Evolutionary conservation across 2,329 filamentous ascomycete genomes (phyloP).

Genomic region (Xylariaceae sp.): DNA sequence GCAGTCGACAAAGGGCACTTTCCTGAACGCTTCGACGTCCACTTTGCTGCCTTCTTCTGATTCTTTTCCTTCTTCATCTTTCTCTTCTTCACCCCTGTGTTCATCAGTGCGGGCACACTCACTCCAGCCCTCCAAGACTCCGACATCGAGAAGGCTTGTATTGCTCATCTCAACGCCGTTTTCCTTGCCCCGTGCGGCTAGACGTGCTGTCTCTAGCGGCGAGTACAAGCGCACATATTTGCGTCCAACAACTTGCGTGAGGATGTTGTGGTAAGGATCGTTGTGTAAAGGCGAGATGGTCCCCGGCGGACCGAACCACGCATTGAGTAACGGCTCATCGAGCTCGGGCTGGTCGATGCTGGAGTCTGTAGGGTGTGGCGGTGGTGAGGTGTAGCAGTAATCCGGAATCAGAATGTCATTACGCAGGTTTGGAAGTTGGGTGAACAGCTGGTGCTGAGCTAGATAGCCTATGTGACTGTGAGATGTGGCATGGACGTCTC

Average conservation of each 20-base stretch:
- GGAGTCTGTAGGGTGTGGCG: slow-evolving; percentile 43
- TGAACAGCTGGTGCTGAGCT: slow-evolving; percentile 83
- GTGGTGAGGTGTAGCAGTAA: slow-evolving; percentile 71
- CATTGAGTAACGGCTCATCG: slow-evolving; percentile 68
- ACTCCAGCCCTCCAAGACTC: slow-evolving; percentile 60
- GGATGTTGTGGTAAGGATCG: slow-evolving; percentile 88
- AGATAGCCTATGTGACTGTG: slow-evolving; percentile 64
- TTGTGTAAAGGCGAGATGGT: slow-evolving; percentile 93
- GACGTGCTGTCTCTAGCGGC: slow-evolving; percentile 51
- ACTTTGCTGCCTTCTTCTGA: slow-evolving; percentile 22
- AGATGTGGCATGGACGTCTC: neutral
- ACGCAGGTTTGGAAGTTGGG: slow-evolving; percentile 71
- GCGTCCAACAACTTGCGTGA: slow-evolving; percentile 79
- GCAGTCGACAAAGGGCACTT: slow-evolving; percentile 66
- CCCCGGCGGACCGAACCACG: slow-evolving; percentile 83
- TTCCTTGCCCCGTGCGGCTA: slow-evolving; percentile 60
- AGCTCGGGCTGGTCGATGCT: slow-evolving; percentile 38
- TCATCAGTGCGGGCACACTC: neutral
- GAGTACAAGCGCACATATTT: slow-evolving; percentile 92
- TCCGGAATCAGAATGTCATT: slow-evolving; percentile 77
- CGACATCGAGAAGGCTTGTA: slow-evolving; percentile 75
- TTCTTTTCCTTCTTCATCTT: slow-evolving; percentile 16
- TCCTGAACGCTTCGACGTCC: slow-evolving; percentile 43
- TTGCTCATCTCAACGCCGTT: slow-evolving; percentile 87
- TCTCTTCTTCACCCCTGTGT: neutral